Conservation (phyloP, 148 eudicot species). For the Rhododendron henanense region DNA sequence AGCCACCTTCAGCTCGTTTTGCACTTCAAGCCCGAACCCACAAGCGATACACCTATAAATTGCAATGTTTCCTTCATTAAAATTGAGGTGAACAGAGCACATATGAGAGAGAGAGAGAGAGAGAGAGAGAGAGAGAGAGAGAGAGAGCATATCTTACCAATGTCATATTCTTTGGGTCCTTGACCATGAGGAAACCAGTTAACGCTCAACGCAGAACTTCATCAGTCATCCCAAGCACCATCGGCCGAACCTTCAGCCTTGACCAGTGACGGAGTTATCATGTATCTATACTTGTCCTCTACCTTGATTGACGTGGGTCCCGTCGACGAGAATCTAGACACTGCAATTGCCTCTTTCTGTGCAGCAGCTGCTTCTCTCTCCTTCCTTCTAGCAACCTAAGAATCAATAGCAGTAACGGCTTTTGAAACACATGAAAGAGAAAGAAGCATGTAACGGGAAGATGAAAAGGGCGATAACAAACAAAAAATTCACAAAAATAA, state of each 20-base stretch:
- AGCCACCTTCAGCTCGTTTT: background rate
- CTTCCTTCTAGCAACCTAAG: slow-evolving; percentile 50
- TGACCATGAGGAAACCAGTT: background rate
- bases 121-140: background rate
- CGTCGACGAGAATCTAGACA: slow-evolving; percentile 23
- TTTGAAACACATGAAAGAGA: background rate
- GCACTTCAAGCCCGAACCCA: slow-evolving; percentile 1
- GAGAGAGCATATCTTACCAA: background rate
- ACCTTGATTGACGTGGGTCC: slow-evolving; percentile 35
- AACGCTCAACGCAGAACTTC: background rate
- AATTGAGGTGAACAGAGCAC: background rate
- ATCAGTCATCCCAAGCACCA: slow-evolving; percentile 52
- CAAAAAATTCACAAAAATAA: background rate
- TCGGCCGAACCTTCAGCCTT: slow-evolving; percentile 48
- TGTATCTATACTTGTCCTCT: slow-evolving; percentile 49
- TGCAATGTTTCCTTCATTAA: slow-evolving; percentile 2
- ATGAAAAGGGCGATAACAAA: background rate
- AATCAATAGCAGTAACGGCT: slow-evolving; percentile 1
- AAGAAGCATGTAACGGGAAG: background rate
- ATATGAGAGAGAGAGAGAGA: background rate
- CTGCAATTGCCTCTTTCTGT: slow-evolving; percentile 36
- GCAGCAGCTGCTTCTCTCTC: slow-evolving; percentile 51
- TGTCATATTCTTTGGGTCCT: background rate
- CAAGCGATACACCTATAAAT: background rate
- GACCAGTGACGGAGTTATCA: slow-evolving; percentile 35